Evolutionary conservation across 306 rosid genomes (phyloP), one percentile per base, ranked within the genome.

Genomic region (Medicago ruthenica): DNA sequence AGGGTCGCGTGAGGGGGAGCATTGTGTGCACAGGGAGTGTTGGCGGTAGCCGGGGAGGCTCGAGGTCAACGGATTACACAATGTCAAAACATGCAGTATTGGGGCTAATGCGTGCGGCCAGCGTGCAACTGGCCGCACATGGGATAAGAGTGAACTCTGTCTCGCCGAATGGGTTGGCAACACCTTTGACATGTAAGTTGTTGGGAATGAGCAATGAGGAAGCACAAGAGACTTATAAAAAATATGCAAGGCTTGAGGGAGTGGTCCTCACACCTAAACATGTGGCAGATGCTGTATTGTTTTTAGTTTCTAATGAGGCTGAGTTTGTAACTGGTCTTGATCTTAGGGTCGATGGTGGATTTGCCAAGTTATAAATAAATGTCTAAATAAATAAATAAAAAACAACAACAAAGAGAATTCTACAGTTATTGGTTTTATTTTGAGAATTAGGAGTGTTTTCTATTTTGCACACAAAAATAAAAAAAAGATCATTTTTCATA

Each of bases 141-240:
- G 91, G 89, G 3, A 82, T 89, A 1, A 83, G 89, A 37, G 93
- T 87, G 67, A 89, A 89, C 27, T 71, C 77, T 50, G 86, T 87
- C 9, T 89, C 91, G 1, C 89, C 94, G 1, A 76, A 48, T 27
- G 87, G 58, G 1, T 0, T 87, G 5, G 87, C 81, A 18, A 89
- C 88, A 36, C 87, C 88, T 7, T 0, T 85, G 67, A 47, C 83
- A 6, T 17, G 67, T 2, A 16, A 22, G 1, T 0, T 20, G 4
- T 6, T 54, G 20, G 13, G 20, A 0, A 24, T 24, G 0, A 12
- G 24, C 0, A 11, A 12, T 47, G 80, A 59, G 41, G 73, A 75
- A 24, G n/a, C 59, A 10, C 34, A 78, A 58, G 40, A 50, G 62
- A 0, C 0, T 22, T 75, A 4, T 27, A 41, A 8, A 44, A 5